These are phyloP conservation scores for Scytalidium sp. DNA, from an alignment of 2,329 filamentous ascomycete genomes.

Conservation along the genomic window DNA sequence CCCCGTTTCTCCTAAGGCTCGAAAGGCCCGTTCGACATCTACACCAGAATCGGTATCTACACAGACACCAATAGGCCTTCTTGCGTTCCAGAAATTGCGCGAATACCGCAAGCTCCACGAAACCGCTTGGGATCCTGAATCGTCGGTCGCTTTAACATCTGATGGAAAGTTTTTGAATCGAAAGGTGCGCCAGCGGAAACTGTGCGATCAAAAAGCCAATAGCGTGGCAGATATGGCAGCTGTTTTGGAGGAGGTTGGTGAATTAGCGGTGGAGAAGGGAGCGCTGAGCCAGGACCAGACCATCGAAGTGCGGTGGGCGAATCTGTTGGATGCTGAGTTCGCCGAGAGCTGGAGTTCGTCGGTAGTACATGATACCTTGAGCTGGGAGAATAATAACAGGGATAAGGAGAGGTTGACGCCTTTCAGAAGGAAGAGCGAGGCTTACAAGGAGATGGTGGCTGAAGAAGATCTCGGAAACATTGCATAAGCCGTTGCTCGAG, in stretches of 20 bases:
- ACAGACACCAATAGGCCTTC: conserved; percentile 46
- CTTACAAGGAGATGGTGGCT: not conserved
- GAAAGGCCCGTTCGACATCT: not conserved
- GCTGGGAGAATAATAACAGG: conserved; percentile 7
- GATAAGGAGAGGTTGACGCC: not conserved
- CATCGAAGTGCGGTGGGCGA: conserved; percentile 35
- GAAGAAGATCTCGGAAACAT: not conserved
- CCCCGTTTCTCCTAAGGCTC: conserved; percentile 34
- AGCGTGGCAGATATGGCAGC: conserved; percentile 62
- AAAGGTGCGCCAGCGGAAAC: conserved; percentile 43
- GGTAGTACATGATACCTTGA: conserved; percentile 28
- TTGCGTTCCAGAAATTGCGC: conserved; percentile 60
- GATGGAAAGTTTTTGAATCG: conserved; percentile 10
- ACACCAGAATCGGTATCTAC: not conserved
- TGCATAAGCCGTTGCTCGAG: not conserved
- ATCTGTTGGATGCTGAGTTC: conserved; percentile 33
- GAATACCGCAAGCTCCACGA: conserved; percentile 63
- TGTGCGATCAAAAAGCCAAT: conserved; percentile 61
- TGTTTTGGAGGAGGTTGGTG: conserved; percentile 11
- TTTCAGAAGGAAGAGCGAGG: not conserved
- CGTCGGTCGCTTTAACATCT: not conserved
- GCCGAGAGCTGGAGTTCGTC: conserved; percentile 31
- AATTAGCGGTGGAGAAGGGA: conserved; percentile 13
- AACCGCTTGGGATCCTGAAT: conserved; percentile 48
- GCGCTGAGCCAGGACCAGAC: conserved; percentile 56